Base-by-base conservation (phyloP, 164 flowering plant genomes). In the Cinnamomum micranthum region DNA sequence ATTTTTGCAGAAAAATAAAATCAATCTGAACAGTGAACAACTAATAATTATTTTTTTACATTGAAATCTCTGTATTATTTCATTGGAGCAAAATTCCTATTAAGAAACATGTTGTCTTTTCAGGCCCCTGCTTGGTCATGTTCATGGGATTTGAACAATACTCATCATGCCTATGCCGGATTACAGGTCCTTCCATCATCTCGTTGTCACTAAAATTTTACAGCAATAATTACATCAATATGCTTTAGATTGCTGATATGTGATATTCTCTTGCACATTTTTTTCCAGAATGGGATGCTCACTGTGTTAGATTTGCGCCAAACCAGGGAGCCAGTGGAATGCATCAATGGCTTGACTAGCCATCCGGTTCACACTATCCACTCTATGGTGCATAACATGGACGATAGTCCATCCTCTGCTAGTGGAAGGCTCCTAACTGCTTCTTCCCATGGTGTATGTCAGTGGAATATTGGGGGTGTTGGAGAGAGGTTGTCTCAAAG, bases 81-180 rank as follows among this genome's bases (percentile, higher is more conserved):
- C 60, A 55, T 55, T 55, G 60, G 2, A 55, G 60, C 6, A 55
- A 15, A 20, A 13, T 55, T 72, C 24, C 31, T 59, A 52, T 20
- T 58, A 59, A 64, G 24, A 22, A 64, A 24, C 23, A 64, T 4
- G 2, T 22, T 64, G 28, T 24, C 24, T 64, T 64, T 71, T 2
- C 84, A 93, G 99, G 90, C 74, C 67, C 84, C 97, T 80, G 95
- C 97, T 76, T 95, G 98, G 98, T 90, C 99, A 70, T 93, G 99
- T 76, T 86, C 98, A 55, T 95, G 99, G 98, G 97, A 93, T 84
- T 65, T 81, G 72, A 82, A 84, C 74, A 67, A 73, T 78, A 77
- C 96, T 23, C 82, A 91, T 83, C 81, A 90, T 75, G 50, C 87
- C 23, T 92, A 92, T 80, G 88, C 95, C 68, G 99, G 99, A 60